phyloP scores from a whole-genome alignment of 805 yeast species.

The Metschnikowia proteae region DNA sequence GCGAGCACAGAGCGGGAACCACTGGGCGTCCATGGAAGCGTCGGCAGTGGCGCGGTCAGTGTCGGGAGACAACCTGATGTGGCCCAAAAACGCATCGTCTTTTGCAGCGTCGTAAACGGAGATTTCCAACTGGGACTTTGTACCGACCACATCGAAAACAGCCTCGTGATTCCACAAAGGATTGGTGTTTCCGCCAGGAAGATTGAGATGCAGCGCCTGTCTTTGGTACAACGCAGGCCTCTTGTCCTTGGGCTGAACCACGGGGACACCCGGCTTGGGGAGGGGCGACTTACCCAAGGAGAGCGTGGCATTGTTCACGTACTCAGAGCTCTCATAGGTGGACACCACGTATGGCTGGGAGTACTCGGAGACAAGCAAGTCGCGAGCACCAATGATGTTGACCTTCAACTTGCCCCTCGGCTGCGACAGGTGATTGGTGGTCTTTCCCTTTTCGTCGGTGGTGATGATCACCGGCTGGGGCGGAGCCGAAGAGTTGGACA shows the following conservation, averaged over 20 bases:
- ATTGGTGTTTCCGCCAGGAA: slow-evolving; percentile 32
- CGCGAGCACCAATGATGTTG: slow-evolving; percentile 74
- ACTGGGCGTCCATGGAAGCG: slow-evolving; percentile 50
- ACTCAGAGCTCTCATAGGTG: slow-evolving; percentile 88
- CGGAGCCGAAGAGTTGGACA: slow-evolving; percentile 12
- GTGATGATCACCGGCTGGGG: slow-evolving; percentile 33
- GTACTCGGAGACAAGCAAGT: slow-evolving; percentile 51
- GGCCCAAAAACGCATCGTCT: slow-evolving; percentile 85
- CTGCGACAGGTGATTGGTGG: slow-evolving; percentile 28
- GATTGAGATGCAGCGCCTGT: slow-evolving; percentile 35
- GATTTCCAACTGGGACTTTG: slow-evolving; percentile 77
- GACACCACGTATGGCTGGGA: slow-evolving; percentile 87
- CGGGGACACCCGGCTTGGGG: slow-evolving; percentile 15
- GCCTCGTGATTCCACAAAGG: slow-evolving; percentile 94
- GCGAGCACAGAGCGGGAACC: slow-evolving; percentile 75
- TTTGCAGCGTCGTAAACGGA: slow-evolving; percentile 85
- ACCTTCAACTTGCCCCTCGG: slow-evolving; percentile 85
- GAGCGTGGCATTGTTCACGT: slow-evolving; percentile 77
- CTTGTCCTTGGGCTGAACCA: slow-evolving; percentile 15
- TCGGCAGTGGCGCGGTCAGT: slow-evolving; percentile 35
- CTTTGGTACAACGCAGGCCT: slow-evolving; percentile 38
- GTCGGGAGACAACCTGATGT: slow-evolving; percentile 67
- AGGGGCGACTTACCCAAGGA: slow-evolving; percentile 34
- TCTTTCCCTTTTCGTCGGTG: slow-evolving; percentile 40
- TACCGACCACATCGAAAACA: slow-evolving; percentile 84